Evolutionary conservation across 768 basidiomycete species (phyloP), one percentile per base, ranked within the genome.

Genomic region (Megacollybia marginata): DNA sequence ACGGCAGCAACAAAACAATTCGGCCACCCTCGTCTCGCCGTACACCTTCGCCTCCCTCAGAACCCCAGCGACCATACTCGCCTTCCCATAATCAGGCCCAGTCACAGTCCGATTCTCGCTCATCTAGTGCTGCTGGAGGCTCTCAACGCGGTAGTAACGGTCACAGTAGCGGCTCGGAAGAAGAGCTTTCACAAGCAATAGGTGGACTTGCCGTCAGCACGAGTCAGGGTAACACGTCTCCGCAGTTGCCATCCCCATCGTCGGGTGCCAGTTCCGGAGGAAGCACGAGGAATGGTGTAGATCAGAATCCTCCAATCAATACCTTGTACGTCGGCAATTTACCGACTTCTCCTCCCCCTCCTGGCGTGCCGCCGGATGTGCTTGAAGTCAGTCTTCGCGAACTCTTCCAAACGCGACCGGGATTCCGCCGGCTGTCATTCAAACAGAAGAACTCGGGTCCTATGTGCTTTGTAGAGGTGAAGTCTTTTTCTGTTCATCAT

Each of bases 251-350:
- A 12, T 88, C 85, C 4, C 88, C 88, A 42, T 79, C 79, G 44
- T 86, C 85, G 18, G 79, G 81, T 49, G 71, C 76, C 9, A 79
- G 83, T 34, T 70, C 71, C 23, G 23, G 23, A 5, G 58, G 66
- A 46, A 72, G 71, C 51, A 71, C 70, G 11, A 64, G 69, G 54
- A 73, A 70, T 38, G 69, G 72, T 23, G 70, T 83, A 33, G 95
- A 98, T 67, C 92, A 95, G 70, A 97, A 98, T 64, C 94, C 94
- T 58, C 94, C 94, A 12, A 97, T 97, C 67, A 97, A 96, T 61
- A 99, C 96, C 1, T 74, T 99, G n/a, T 98, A 98, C 61, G 93
- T 99, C n/a, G 96, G 96, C 42, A 97, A 97, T 59, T 69, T 99
- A 51, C 96, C 95, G 2, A 89, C 88, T 5, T 79, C 85, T 32